Base-by-base conservation (phyloP, 1,284 basidiomycete genomes). In the Trametes versicolor region DNA sequence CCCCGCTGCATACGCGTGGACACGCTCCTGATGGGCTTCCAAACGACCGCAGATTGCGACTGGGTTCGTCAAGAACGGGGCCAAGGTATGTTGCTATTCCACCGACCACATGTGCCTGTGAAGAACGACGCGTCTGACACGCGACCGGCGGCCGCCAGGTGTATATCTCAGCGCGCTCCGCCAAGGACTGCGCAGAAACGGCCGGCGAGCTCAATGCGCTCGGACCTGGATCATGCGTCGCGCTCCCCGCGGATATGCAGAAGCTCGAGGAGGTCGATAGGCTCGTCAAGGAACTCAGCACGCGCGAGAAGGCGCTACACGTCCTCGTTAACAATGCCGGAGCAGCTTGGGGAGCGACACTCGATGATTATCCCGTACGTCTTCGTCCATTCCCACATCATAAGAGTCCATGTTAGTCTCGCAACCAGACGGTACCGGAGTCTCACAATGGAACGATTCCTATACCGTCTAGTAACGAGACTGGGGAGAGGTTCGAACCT, bases 281-380 rank as follows among this genome's bases (percentile, higher is more conserved):
- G 57, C 77, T 91, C 8, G 87, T 84, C 4, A 73, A 79, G 61
- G 86, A 87, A 74, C 71, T 91, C 21, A 72, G 77, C 51, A 77
- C 79, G 62, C 78, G 78, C 71, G 91, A 92, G 77, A 79, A 80
- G 57, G 82, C 74, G 8, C 75, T 91, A 41, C 82, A 90, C 71
- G 83, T 90, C 12, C 81, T 91, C 6, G 84, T 91, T 62, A 91
- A 92, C 77, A 92, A 92, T 67, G 88, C 88, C 2, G 90, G 89
- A 3, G 87, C 85, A 21, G 84, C 85, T 17, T 91, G 89, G 90
- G 87, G 85, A 23, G 85, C 83, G 13, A 67, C 79, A 15, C 77
- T 90, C 59, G 86, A 87, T 54, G 80, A 83, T 7, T 88, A 87
- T 74, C 84, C 86, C 49, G 88, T 83, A 65, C 58, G 74, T 76